Conservation (phyloP, 129 eudicot genomes). For the Artemisia annua region DNA sequence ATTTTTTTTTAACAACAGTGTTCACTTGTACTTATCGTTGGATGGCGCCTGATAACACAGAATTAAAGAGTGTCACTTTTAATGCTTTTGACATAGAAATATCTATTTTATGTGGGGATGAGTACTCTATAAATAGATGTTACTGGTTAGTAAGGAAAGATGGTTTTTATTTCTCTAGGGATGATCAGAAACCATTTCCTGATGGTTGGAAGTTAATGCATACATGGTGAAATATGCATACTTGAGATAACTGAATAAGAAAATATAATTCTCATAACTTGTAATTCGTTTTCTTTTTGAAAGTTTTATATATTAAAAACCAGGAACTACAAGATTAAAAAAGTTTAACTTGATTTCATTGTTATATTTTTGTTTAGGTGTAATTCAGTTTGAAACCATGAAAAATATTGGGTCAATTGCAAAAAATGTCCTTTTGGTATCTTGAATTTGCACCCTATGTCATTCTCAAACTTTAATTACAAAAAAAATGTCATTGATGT, state of each 20-base stretch:
- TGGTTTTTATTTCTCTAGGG: slow-evolving; percentile 23
- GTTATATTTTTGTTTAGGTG: too few relatives aligned
- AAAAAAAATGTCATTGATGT: too few relatives aligned
- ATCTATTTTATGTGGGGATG: background rate
- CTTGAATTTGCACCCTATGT: too few relatives aligned
- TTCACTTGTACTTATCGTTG: slow-evolving; percentile 19
- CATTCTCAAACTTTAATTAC: too few relatives aligned
- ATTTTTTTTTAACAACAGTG: slow-evolving; percentile 8
- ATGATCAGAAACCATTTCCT: slow-evolving; percentile 17
- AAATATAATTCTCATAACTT: too few relatives aligned
- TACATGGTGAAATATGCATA: slow-evolving; percentile 21
- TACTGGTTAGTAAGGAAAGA: slow-evolving; percentile 30
- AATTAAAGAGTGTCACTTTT: slow-evolving; percentile 5
- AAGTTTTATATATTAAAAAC: too few relatives aligned
- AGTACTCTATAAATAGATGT: background rate
- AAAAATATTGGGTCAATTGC: too few relatives aligned
- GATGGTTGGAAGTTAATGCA: slow-evolving; percentile 20
- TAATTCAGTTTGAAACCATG: too few relatives aligned
- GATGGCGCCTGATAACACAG: background rate
- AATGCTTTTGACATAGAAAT: slow-evolving; percentile 1
- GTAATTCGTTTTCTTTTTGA: too few relatives aligned
- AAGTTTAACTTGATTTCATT: too few relatives aligned
- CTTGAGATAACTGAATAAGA: background rate
- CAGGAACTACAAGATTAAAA: too few relatives aligned
- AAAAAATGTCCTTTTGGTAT: too few relatives aligned